Base-by-base conservation (phyloP, 306 rosid genomes). In the cucumber (Cucumis sativus) region DNA sequence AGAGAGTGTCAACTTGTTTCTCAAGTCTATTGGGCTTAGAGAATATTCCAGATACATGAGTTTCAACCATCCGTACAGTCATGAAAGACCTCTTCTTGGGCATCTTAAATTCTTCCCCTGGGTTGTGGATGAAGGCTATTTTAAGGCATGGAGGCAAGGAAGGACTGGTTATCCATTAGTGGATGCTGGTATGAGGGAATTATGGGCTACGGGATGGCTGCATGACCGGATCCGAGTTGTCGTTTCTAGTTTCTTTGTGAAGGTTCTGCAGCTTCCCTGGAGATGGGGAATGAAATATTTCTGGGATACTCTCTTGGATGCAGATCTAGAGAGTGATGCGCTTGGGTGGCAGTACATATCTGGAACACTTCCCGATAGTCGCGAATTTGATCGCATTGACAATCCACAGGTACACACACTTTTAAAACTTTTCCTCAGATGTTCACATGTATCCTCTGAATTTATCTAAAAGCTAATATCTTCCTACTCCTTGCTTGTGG, bases 271-370 rank as follows among this genome's bases (percentile, higher is more conserved):
- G 83, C 97, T 93, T 82, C 98, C 98, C 4, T 93, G 98, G 98
- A 88, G 93, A 84, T 93, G 98, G 98, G 98, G 98, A 67, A 93
- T 93, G 98, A 93, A 93, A 83, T 93, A 93, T 75, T 93, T 93
- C 83, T 93, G 98, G 98, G 98, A 93, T 74, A 93, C 98, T n/a
- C 96, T 93, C 69, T 79, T 93, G 83, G 98, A 93, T 85, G 98
- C 98, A 0, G 97, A 93, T 81, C 98, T 93, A 16, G 98, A 93
- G 81, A 90, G 97, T 59, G 98, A 93, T 82, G 90, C 96, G 70
- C 96, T 93, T 83, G 98, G 98, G 80, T 93, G 98, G 98, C 98
- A 93, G 77, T 91, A 93, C 82, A 93, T 93, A 76, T 86, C 98
- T 35, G 98, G 98, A 18, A 83, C 94, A 72, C 82, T 93, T 69